Evolutionary conservation across 306 rosid species (phyloP).

Genomic region (barrel medic (Medicago truncatula)): MtrunA17r5.0-ANR NC_053044.1:38358001-38358500

Average conservation of each 20-base stretch:
- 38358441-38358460: no score
- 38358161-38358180: constrained; percentile 62
- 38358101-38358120: constrained; percentile 62
- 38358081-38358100: constrained; percentile 15
- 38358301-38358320: no score
- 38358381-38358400: no score
- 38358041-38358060: not conserved
- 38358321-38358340: no score
- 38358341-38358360: no score
- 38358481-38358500: no score
- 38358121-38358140: constrained; percentile 84
- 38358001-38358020: not conserved
- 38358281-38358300: no score
- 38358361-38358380: no score
- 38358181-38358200: constrained; percentile 76
- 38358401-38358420: no score
- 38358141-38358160: constrained; percentile 68
- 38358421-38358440: no score
- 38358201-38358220: constrained; percentile 54
- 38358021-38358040: not conserved
- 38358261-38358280: not conserved
- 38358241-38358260: not conserved
- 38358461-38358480: no score
- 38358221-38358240: not conserved
- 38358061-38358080: not conserved